Evolutionary conservation across 768 basidiomycete species (phyloP).

Genomic region (Flagelloscypha sp.): DNA sequence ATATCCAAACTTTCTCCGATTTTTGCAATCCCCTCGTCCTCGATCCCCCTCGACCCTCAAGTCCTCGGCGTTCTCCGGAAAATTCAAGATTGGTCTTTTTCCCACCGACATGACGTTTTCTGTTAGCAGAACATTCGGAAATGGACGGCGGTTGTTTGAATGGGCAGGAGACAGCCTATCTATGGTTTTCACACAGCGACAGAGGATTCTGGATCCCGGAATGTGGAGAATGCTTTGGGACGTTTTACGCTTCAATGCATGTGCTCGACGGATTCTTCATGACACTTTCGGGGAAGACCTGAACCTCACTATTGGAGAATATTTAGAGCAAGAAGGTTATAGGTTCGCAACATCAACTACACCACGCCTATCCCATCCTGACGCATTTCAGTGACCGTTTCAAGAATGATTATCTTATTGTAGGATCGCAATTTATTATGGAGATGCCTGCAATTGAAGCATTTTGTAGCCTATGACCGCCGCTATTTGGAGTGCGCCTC

Average conservation of each 20-base stretch:
- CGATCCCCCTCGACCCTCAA: no score
- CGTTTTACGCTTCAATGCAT: constrained; percentile 65
- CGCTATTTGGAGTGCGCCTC: constrained; percentile 73
- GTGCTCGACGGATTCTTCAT: constrained; percentile 41
- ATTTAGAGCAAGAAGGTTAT: constrained; percentile 56
- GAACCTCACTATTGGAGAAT: constrained; percentile 52
- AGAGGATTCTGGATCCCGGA: constrained; percentile 49
- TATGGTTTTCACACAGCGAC: constrained; percentile 60
- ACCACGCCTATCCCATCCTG: no score
- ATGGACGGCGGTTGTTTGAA: no score
- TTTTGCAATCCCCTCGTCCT: no score
- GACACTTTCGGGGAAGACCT: constrained; percentile 17
- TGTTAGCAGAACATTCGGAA: constrained; percentile 60
- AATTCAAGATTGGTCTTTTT: no score
- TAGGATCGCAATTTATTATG: no score
- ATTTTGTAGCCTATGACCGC: constrained; percentile 63
- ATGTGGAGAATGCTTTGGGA: constrained; percentile 74
- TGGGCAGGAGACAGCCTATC: constrained; percentile 64
- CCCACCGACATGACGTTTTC: constrained; percentile 74
- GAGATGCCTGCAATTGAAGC: no score
- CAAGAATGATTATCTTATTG: constrained; percentile 67
- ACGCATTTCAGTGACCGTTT: no score
- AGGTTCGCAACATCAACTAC: no score
- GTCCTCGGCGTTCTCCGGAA: no score
- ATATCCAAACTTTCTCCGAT: constrained; percentile 73